These are phyloP conservation scores for Platanus orientalis DNA, from an alignment of 164 flowering plant species.

Conservation along the genomic window DNA sequence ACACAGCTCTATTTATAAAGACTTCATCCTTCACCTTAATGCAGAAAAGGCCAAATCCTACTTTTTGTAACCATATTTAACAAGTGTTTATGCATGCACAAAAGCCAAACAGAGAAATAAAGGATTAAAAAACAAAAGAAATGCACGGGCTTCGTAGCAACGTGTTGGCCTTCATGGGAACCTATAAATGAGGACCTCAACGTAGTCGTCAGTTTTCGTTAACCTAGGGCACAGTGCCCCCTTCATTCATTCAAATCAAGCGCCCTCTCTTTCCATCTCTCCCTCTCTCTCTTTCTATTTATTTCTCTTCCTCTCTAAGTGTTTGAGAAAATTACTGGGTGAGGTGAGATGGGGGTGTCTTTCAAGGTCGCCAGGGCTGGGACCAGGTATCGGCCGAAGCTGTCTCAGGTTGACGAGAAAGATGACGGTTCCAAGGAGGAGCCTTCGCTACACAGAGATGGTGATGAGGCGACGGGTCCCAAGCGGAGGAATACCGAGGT, in stretches of 20 bases:
- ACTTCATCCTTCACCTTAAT: too few relatives aligned
- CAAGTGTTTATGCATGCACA: too few relatives aligned
- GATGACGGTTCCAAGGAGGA: slow-evolving; percentile 1
- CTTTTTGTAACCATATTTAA: too few relatives aligned
- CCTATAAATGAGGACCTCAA: too few relatives aligned
- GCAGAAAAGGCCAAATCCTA: too few relatives aligned
- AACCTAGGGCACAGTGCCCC: slow-evolving; percentile 9
- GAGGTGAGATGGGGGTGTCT: slow-evolving; percentile 29
- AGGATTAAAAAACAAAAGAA: too few relatives aligned
- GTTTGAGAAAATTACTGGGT: background rate
- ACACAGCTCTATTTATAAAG: too few relatives aligned
- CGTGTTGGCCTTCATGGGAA: too few relatives aligned
- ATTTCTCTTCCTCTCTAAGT: background rate
- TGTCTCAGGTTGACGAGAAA: slow-evolving; percentile 10
- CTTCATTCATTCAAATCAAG: slow-evolving; percentile 4
- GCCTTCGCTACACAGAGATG: background rate
- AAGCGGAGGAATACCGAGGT: too few relatives aligned
- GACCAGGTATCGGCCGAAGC: slow-evolving; percentile 24
- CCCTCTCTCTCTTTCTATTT: too few relatives aligned
- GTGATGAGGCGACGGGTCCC: background rate
- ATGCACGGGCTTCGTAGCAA: background rate
- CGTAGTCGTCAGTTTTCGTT: slow-evolving; percentile 4
- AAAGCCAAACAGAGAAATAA: too few relatives aligned
- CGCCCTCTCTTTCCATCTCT: background rate
- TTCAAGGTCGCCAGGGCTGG: slow-evolving; percentile 30